These are phyloP conservation scores for Cryptosporidium felis DNA, from an alignment of 169 alveolate genomes.

Conservation along the genomic window DNA sequence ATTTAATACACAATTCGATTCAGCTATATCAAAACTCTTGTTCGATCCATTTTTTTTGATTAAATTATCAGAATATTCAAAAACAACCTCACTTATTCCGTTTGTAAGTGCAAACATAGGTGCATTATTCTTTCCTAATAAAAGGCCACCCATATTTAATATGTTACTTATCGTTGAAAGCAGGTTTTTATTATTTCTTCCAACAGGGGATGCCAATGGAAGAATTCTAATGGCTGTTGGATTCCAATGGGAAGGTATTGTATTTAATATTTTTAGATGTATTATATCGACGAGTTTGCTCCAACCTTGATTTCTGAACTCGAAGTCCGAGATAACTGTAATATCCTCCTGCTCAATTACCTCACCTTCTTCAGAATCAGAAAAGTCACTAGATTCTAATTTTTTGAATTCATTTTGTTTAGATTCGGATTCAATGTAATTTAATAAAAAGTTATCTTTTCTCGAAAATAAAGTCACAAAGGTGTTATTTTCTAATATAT, in stretches of 20 bases:
- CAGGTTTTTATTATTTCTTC: background rate
- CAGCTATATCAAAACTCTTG: background rate
- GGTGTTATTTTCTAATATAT: background rate
- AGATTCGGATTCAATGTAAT: background rate
- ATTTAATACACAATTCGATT: background rate
- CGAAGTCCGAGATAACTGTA: background rate
- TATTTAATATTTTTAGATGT: background rate
- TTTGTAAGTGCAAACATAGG: conserved; percentile 9
- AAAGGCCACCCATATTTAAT: background rate
- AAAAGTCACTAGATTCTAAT: background rate
- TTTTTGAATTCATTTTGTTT: background rate
- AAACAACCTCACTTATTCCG: background rate
- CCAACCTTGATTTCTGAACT: conserved; percentile 1
- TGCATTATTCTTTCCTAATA: conserved; percentile 14
- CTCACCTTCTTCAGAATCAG: conserved; percentile 66
- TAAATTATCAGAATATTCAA: background rate
- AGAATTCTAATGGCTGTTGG: conserved; percentile 29
- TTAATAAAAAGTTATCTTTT: background rate
- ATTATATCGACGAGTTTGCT: conserved; percentile 5
- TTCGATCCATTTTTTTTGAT: background rate
- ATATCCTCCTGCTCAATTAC: conserved; percentile 31
- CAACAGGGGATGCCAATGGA: conserved; percentile 50
- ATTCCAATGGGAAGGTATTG: conserved; percentile 18
- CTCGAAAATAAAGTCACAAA: background rate
- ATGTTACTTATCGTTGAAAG: background rate